Evolutionary conservation across 2,329 filamentous ascomycete genomes (phyloP), one percentile per base, ranked within the genome.

Genomic region (Calonectria fujianensis): DNA sequence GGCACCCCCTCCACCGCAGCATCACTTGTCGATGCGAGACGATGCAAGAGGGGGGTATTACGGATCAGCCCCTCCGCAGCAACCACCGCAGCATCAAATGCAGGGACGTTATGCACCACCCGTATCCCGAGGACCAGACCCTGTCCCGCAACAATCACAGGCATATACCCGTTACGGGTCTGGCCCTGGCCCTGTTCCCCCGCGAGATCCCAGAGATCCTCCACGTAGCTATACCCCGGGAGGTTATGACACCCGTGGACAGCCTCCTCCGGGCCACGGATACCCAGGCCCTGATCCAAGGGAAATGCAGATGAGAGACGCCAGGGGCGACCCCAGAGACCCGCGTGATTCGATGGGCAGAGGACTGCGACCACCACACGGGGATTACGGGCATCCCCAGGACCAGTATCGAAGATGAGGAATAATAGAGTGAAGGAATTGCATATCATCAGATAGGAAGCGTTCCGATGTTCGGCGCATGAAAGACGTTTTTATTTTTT

Each of bases 141-240:
- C 84, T 14, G 84, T 85, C 29, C 84, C 86, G 4, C 85, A 85
- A 4, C 82, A 81, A 13, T 77, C 80, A 0, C 87, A 87, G 74
- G 80, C 83, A 3, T 90, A 89, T 76, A 77, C 85, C 27, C 85
- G 87, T 9, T 89, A 89, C 75, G 82, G 85, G 11, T 86, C 83
- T 18, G 86, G 87, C 4, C 85, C 88, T 2, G 85, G 82, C 2
- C 86, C 87, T 7, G 83, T 81, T 14, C 84, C 84, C 37, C 83
- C 85, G 61, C 85, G 87, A 54, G 88, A 89, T 73, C 85, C 77
- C 10, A 76, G 85, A 75, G 85, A 88, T 13, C 83, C 85, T 24
- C 85, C 85, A 1, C 85, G 88, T 27, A 89, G 87, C 78, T 89
- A 87, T 77, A 89, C 88, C 1, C 87, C 88, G 4, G 20, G 54